Conservation (phyloP, 78 protist species). For the Dictyostelium brefeldianum region DNA sequence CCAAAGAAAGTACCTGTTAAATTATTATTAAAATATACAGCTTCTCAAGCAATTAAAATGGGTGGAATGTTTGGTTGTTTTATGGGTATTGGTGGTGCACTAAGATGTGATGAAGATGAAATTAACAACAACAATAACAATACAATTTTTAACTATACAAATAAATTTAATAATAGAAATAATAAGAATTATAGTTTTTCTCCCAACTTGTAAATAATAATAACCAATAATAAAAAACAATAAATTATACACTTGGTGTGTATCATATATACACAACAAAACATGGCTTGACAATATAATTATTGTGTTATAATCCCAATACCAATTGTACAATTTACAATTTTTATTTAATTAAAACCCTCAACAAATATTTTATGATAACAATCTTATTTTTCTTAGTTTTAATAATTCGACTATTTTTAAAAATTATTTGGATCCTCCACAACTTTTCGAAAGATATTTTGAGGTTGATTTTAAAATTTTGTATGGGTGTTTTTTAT, state of each 20-base stretch:
- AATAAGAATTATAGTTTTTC: background rate
- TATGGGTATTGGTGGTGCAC: conserved; percentile 58
- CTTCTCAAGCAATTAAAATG: background rate
- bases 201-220: background rate
- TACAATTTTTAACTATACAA: background rate
- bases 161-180: background rate
- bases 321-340: no score
- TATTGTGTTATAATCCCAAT: no score
- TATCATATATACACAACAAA: no score
- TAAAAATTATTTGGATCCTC: no score
- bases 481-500: no score
- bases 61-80: conserved; percentile 49
- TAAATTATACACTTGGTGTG: background rate
- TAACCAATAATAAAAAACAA: background rate
- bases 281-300: no score
- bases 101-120: conserved; percentile 48
- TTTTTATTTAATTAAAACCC: no score
- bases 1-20: background rate
- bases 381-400: no score
- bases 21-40: background rate
- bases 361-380: no score
- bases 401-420: no score
- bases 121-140: background rate
- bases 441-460: no score
- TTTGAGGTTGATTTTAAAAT: no score